Evolutionary conservation across 2,329 filamentous ascomycete species (phyloP), one percentile per base, ranked within the genome.

Genomic region (Sporothrix humicola): DNA sequence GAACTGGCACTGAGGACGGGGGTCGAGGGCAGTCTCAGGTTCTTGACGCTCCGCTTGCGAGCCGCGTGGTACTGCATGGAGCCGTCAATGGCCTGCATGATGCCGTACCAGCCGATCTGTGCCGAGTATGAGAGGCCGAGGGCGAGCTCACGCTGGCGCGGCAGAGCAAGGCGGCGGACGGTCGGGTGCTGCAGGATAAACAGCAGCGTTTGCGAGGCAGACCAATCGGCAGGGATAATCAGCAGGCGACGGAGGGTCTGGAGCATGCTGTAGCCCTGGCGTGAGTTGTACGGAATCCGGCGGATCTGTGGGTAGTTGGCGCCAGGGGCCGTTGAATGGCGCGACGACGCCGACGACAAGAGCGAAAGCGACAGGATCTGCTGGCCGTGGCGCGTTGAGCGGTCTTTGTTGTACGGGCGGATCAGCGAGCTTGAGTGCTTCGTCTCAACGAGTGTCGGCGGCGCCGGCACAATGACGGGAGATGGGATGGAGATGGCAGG

Each of bases 161-260:
- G 66, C 42, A 61, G 59, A 23, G 44, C 59, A 13, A 72, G 37
- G 17, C 20, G 37, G n/a, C 73, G 74, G 31, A 74, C 31, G 12
- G 71, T 61, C 42, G 70, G 46, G 52, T 69, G 74, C 59, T 56
- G 26, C 61, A 76, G 73, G 12, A 76, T 4, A 63, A 61, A 69
- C 26, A 75, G 12, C 17, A 76, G 74, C 8, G 73, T 70, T 13
- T 46, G 54, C 0, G 56, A 52, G 4, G 72, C 20, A 0, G 72
- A 48, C 66, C 63, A 69, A 42, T 63, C 20, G 17, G 5, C 23
- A 0, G 75, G 71, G 17, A 75, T 46, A 15, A 13, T 20, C 23
- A 76, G 63, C 31, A 65, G 59, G 17, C 20, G 31, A 5, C 68
- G 54, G n/a, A 76, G 71, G 2, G 31, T 9, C 46, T 52, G 42